Conservation (phyloP, 352 stramenopile genomes). For the Lagenidium giganteum region DNA sequence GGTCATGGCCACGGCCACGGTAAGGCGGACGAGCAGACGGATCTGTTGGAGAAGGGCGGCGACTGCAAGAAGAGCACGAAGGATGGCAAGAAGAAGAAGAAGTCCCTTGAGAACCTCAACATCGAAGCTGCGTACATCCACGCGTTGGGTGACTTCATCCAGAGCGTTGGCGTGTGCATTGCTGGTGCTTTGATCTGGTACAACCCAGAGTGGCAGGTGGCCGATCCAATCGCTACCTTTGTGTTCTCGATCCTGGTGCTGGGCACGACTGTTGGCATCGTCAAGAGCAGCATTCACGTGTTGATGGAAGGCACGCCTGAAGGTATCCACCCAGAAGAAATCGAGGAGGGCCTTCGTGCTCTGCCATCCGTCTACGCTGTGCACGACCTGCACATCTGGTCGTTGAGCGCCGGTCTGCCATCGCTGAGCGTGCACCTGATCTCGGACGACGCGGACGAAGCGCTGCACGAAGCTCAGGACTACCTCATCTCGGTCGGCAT, state of each 20-base stretch:
- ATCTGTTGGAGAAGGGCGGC: too few relatives aligned
- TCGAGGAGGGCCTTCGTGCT: slow-evolving; percentile 59
- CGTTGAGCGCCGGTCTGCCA: slow-evolving; percentile 84
- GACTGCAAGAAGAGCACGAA: background rate
- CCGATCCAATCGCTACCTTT: slow-evolving; percentile 97
- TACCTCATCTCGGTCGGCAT: slow-evolving; percentile 65
- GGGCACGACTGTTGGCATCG: slow-evolving; percentile 86
- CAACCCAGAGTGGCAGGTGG: slow-evolving; percentile 91
- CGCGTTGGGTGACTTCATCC: slow-evolving; percentile 94
- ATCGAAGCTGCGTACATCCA: slow-evolving; percentile 95
- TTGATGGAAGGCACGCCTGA: slow-evolving; percentile 94
- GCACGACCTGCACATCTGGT: slow-evolving; percentile 98
- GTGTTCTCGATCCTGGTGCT: slow-evolving; percentile 95
- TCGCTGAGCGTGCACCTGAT: slow-evolving; percentile 91
- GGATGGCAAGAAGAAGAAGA: slow-evolving; percentile 6
- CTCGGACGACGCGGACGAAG: slow-evolving; percentile 46
- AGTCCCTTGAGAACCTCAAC: slow-evolving; percentile 88
- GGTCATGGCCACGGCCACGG: slow-evolving; percentile 15
- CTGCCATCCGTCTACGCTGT: slow-evolving; percentile 88
- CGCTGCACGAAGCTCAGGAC: slow-evolving; percentile 50
- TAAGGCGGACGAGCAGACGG: too few relatives aligned
- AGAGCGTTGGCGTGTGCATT: slow-evolving; percentile 93
- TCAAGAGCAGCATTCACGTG: slow-evolving; percentile 87
- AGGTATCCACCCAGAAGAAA: slow-evolving; percentile 80
- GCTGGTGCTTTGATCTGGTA: slow-evolving; percentile 94